phyloP scores from a whole-genome alignment of 306 rosid species.

The Trichosanthes cucumerina region DNA sequence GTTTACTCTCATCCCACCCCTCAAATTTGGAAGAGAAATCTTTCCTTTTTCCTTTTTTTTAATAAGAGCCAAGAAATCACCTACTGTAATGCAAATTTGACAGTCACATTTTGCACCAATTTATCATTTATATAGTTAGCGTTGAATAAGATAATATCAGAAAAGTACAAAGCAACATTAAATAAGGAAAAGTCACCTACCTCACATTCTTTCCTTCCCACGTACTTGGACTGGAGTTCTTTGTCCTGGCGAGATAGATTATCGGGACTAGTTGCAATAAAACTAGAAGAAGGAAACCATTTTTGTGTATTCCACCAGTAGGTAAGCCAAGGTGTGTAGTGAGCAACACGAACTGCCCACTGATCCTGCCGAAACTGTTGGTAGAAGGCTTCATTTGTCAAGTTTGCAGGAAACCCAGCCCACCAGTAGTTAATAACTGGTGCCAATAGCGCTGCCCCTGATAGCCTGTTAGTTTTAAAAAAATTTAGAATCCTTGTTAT shows the following conservation, averaged over 20 bases:
- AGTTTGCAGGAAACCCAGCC: slow-evolving; percentile 60
- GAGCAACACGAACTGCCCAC: slow-evolving; percentile 66
- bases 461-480: slow-evolving; percentile 41
- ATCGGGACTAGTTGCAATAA: slow-evolving; percentile 9
- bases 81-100: not conserved
- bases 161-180: not conserved
- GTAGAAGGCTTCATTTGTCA: slow-evolving; percentile 39
- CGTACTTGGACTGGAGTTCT: slow-evolving; percentile 15
- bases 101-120: not conserved
- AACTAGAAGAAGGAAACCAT: slow-evolving; percentile 50
- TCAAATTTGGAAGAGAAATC: not conserved
- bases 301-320: slow-evolving; percentile 89
- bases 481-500: not conserved
- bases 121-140: not conserved
- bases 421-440: slow-evolving; percentile 83
- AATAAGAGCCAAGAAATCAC: not conserved
- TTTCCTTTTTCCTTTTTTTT: too few species aligned
- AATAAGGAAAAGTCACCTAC: slow-evolving; percentile 13
- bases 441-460: slow-evolving; percentile 59
- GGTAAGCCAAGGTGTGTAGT: slow-evolving; percentile 74
- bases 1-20: not conserved
- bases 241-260: slow-evolving; percentile 33
- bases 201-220: slow-evolving; percentile 6
- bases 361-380: slow-evolving; percentile 36
- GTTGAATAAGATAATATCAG: not conserved